Conservation (phyloP, 257 asterid genomes). For the Penstemon newberryi region DNA sequence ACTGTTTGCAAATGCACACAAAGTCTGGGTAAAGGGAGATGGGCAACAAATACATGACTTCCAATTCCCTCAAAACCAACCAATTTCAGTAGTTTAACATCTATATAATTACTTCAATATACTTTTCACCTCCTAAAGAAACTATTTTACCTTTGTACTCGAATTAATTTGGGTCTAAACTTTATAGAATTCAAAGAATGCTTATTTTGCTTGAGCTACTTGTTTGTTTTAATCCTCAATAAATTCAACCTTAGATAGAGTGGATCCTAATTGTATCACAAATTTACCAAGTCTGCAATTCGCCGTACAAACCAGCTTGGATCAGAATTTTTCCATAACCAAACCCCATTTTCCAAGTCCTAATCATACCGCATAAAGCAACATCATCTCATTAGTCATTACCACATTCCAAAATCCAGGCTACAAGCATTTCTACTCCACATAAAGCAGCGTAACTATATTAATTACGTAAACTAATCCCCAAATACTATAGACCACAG, state of each 20-base stretch:
- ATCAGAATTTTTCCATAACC: not conserved
- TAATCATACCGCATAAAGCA: not conserved
- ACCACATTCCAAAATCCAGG: no score
- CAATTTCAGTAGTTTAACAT: slow-evolving; percentile 1
- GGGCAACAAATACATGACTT: not conserved
- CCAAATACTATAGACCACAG: not conserved
- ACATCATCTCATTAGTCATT: no score
- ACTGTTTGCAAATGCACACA: not conserved
- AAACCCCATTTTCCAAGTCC: not conserved
- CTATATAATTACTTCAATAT: no score
- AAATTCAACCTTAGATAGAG: not conserved
- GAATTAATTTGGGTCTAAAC: not conserved
- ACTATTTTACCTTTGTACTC: not conserved
- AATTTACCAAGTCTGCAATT: not conserved
- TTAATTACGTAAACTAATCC: not conserved
- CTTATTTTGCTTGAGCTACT: no score
- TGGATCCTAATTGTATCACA: not conserved
- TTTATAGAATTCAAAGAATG: no score
- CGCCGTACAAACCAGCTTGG: not conserved
- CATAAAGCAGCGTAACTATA: not conserved
- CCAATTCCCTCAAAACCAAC: not conserved
- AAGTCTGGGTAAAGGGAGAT: not conserved
- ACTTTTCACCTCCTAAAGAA: not conserved
- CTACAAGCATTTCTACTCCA: not conserved
- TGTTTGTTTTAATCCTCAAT: not conserved